phyloP scores from a whole-genome alignment of 345 rosid species.

The Moricandia moricandioides region DNA sequence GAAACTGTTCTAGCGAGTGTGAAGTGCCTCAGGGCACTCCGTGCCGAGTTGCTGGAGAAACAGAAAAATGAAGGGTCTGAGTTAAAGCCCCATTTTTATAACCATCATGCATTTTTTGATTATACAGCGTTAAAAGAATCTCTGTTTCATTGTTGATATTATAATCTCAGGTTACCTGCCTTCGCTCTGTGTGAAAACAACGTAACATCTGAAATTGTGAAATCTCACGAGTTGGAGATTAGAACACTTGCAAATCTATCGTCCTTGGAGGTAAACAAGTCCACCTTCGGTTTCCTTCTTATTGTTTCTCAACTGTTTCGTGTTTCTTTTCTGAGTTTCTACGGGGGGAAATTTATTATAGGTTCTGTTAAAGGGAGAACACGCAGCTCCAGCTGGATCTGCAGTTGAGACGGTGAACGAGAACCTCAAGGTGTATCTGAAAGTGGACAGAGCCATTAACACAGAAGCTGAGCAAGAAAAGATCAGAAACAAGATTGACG shows the following conservation, averaged over 20 bases:
- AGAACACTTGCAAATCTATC: constrained; percentile 35
- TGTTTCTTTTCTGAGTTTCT: background rate
- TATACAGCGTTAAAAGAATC: background rate
- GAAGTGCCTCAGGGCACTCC: constrained; percentile 65
- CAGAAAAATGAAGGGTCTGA: constrained; percentile 74
- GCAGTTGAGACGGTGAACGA: constrained; percentile 80
- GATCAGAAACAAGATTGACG: constrained; percentile 64
- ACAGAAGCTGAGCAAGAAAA: constrained; percentile 65
- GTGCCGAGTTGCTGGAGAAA: constrained; percentile 72
- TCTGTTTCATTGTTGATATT: background rate
- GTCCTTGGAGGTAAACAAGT: constrained; percentile 43
- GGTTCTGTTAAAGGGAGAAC: constrained; percentile 65
- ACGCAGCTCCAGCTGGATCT: constrained; percentile 72
- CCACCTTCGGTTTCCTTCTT: background rate
- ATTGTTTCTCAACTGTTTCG: background rate
- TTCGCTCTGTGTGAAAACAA: constrained; percentile 74
- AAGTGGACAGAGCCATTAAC: constrained; percentile 65
- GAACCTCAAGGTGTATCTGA: constrained; percentile 73
- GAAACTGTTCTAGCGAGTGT: constrained; percentile 66
- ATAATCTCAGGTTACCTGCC: constrained; percentile 67
- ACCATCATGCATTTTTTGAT: background rate
- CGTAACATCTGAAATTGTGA: constrained; percentile 50
- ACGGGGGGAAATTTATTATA: constrained; percentile 25
- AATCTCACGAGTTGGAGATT: constrained; percentile 68
- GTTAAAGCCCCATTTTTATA: background rate